Evolutionary conservation across 495 filamentous ascomycete genomes (phyloP), one percentile per base, ranked within the genome.

Genomic region (Clohesyomyces aquaticus): DNA sequence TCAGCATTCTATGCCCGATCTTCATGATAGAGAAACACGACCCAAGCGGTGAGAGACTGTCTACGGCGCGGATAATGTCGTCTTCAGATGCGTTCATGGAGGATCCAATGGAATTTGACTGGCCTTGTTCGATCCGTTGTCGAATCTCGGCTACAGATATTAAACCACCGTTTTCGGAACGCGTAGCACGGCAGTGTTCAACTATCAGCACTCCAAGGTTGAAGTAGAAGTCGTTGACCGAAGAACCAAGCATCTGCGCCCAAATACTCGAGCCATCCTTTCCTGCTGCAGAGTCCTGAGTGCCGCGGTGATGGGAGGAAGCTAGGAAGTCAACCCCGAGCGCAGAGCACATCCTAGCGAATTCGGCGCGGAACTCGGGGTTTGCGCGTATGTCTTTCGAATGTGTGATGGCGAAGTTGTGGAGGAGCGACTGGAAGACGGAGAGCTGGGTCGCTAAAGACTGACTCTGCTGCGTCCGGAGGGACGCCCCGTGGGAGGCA

Each of bases 221-320:
- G 74, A 98, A 98, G 75, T 98, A 98, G 71, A 98, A 98, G 74
- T 98, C 95, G 74, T 96, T 96, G 65, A 98, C 93, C 68, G 85
- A 90, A 21, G 88, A 82, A 1, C 94, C 94, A 54, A 97, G 76
- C 68, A 96, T 85, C 78, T 96, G 93, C 14, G 91, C 89, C 94
- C 94, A 97, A 65, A 96, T 86, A 68, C 87, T 93, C 19, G 67
- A 61, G 14, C 65, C 74, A 4, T 12, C 55, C 73, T 70, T 73
- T 79, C 71, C 73, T 77, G 72, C 57, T 72, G 46, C 66, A 4
- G 66, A 78, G 61, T 59, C 77, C 73, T 56, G 81, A 38, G 29
- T 76, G 64, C 83, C 81, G 27, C 79, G 78, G 61, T 80, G 47
- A 25, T 85, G 66, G 79, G 78, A 70, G 85, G 91, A 85, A 3